Evolutionary conservation across 495 filamentous ascomycete genomes (phyloP), one percentile per base, ranked within the genome.

Genomic region (Penicillium daleae): DNA sequence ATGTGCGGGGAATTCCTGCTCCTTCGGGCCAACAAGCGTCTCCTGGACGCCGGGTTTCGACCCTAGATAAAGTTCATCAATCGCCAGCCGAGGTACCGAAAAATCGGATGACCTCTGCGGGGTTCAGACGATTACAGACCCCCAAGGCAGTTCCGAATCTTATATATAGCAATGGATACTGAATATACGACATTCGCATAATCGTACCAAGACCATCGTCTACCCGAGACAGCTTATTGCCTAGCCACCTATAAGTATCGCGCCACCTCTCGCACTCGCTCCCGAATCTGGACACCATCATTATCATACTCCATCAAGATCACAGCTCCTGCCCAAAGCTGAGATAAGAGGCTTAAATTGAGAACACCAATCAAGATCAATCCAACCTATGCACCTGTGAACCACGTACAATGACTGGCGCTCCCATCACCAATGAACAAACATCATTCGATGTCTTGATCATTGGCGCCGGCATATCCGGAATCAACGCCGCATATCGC

Each of bases 401-500:
- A 12, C 24, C 21, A 17, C 12, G 3, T 26, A 29, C 22, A 29
- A 50, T 50, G 46, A n/a, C 22, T 9, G 26, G 22, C 15, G 13
- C 24, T 17, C 26, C n/a, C 13, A 13, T 15, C 29, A 50, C 22
- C 13, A 50, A 8, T 27, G 24, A 50, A 27, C 24, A 26, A 29
- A 50, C 46, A 29, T 15, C 46, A 27, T 56, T 37, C 65, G 88
- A 91, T 70, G 73, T 90, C 37, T 61, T 88, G 61, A 80, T 91
- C 56, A 68, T 89, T 21, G 87, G 87, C 24, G 85, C 87, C 4
- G 88, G 88, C 29, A 79, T 91, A 46, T 84, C 81, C 39, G 88
- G 87, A 55, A 85, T 90, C 74, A 90, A 91, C 67, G 68, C 82
- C 22, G 87, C 78, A 3, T 88, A 90, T 66, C 81, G 83, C 9